Base-by-base conservation (phyloP, 768 basidiomycete genomes). In the Pilatotrama ljubarskyi region DNA sequence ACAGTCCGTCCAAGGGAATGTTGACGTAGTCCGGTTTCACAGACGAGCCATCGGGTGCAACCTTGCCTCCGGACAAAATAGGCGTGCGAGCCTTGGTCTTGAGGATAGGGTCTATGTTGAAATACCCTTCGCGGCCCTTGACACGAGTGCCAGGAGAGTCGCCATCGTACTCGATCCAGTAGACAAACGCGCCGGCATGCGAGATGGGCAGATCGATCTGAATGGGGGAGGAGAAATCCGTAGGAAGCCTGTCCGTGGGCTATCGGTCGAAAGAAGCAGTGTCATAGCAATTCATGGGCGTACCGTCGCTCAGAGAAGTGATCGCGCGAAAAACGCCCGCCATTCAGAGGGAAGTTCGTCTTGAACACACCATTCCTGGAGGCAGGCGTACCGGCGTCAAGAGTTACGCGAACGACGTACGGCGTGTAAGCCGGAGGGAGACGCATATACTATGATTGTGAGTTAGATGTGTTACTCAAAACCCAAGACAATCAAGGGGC, bases 321-420 rank as follows among this genome's bases (percentile, higher is more conserved):
- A 61, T 87, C 84, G 26, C 97, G 83, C 42, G 84, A 83, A 71
- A 98, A 98, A 18, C 72, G 75, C 35, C 94, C 93, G 4, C 95
- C 96, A 66, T 98, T 91, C 6, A 99, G 81, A 1, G 97, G 97
- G 68, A 98, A 98, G 72, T 98, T 98, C 58, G 95, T 96, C 77
- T 89, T 93, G 74, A 99, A 91, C 1, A 94, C 82, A 51, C 95
- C 97, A 68, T 95, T 92, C 68, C 85, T 87, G 8, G 92, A 84
- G 10, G 93, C 93, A 2, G 93, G 88, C 2, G 95, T 95, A 7
- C 97, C 97, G 0, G 96, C 91, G 47, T 95, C 90, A 50, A 98
- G 81, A 18, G 90, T 88, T 36, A 99, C 90, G 53, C 97, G 87
- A 25, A 99, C 77, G 49, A 98, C 83, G 71, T 98, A 99, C 0